A percentile compares a stretch with the other conserved stretches of the same genome.
Conservation (phyloP, 371 early-diverging fungal species). For the Dinochytrium kinnereticum region DNA sequence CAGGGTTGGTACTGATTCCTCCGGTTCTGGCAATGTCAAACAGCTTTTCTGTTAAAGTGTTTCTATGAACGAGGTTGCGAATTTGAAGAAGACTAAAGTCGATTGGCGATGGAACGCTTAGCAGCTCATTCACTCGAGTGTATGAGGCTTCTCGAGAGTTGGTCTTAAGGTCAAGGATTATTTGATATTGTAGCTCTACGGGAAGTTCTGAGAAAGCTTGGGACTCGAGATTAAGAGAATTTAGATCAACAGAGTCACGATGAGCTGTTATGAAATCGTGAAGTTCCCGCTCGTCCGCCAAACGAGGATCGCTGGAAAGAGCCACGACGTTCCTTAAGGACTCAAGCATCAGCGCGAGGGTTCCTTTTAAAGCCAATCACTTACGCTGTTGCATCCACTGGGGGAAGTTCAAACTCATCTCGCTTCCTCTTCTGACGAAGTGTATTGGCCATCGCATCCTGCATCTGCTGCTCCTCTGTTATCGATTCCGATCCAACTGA, state of each 20-base stretch:
- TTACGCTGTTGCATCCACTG: slow-evolving; percentile 40
- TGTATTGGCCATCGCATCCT: background rate
- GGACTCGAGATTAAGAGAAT: slow-evolving; percentile 74
- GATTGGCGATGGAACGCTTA: slow-evolving; percentile 69
- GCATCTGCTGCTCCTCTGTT: background rate
- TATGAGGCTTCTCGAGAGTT: slow-evolving; percentile 80
- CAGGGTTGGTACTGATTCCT: slow-evolving; percentile 24
- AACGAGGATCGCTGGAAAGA: slow-evolving; percentile 60
- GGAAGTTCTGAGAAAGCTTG: slow-evolving; percentile 79
- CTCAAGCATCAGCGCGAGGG: background rate
- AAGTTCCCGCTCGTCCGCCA: slow-evolving; percentile 70
- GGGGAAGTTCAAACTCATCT: slow-evolving; percentile 81
- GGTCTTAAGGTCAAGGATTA: slow-evolving; percentile 83
- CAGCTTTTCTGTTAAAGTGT: slow-evolving; percentile 80
- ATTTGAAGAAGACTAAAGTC: slow-evolving; percentile 94
- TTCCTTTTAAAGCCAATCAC: slow-evolving; percentile 15
- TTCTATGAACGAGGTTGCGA: slow-evolving; percentile 79
- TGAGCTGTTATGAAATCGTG: slow-evolving; percentile 63
- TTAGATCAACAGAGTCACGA: slow-evolving; percentile 35
- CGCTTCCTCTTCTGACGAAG: slow-evolving; percentile 35
- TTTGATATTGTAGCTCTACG: slow-evolving; percentile 85
- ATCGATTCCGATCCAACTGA: slow-evolving; percentile 35
- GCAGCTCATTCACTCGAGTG: slow-evolving; percentile 76
- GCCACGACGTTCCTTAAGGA: slow-evolving; percentile 9
- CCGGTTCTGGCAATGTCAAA: slow-evolving; percentile 43